phyloP scores from a whole-genome alignment of 108 stramenopile species.

The Seminavis robusta region DNA sequence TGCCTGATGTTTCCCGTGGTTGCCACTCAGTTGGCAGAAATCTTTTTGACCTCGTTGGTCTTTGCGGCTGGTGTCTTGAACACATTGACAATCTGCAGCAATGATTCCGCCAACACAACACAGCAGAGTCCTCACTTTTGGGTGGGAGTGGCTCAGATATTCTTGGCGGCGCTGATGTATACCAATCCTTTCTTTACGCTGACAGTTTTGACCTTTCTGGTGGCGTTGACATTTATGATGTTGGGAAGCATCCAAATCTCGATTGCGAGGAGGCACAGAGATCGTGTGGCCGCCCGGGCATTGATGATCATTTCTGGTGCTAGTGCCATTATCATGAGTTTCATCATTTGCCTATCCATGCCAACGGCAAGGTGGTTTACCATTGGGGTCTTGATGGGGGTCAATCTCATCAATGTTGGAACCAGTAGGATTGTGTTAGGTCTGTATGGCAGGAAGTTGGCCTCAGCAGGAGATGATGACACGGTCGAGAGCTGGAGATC shows the following conservation, averaged over 20 bases:
- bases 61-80: neutral
- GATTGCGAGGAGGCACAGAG: neutral
- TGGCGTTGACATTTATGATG: neutral
- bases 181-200: neutral
- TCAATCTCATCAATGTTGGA: conserved; percentile 1
- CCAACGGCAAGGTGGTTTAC: neutral
- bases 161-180: neutral
- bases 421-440: neutral
- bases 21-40: neutral
- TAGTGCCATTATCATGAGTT: neutral
- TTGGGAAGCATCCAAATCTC: conserved; percentile 1
- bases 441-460: neutral
- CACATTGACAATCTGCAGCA: too few species aligned
- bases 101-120: too few species aligned
- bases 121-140: too few species aligned
- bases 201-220: neutral
- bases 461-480: neutral
- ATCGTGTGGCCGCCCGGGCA: neutral
- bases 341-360: neutral
- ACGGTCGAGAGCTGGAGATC: conserved; percentile 1
- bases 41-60: neutral
- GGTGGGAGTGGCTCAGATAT: neutral
- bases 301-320: neutral
- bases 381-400: neutral
- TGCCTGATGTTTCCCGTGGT: neutral